Conservation (phyloP, 192 early-diverging fungal genomes). For the Spizellomyces punctatus region DNA sequence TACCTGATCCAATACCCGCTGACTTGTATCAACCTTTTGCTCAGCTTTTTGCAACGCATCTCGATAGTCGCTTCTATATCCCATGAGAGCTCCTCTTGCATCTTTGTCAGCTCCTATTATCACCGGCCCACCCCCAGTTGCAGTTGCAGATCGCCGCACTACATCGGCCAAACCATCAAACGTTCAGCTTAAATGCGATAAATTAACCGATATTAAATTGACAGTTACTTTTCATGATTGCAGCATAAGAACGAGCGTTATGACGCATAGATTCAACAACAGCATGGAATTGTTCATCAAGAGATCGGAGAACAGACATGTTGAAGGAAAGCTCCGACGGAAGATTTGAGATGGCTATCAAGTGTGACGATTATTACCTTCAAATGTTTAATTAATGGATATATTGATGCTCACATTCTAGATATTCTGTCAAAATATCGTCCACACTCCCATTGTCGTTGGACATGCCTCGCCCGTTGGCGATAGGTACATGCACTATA, state of each 20-base stretch:
- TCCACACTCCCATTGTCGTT: constrained; percentile 2
- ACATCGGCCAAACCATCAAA: not conserved
- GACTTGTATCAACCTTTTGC: constrained; percentile 21
- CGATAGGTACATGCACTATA: too few species aligned
- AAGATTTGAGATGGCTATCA: constrained; percentile 27
- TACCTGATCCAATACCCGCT: constrained; percentile 25
- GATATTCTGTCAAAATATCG: constrained; percentile 28
- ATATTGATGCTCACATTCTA: constrained; percentile 25
- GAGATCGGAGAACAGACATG: constrained; percentile 22
- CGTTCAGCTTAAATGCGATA: not conserved
- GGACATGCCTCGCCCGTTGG: not conserved
- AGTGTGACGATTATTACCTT: not conserved
- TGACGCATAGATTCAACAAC: constrained; percentile 30
- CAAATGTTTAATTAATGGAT: not conserved
- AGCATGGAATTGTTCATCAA: constrained; percentile 23
- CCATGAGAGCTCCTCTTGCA: constrained; percentile 24
- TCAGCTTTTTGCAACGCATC: constrained; percentile 9
- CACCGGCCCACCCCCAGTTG: constrained; percentile 4
- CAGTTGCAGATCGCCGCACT: not conserved
- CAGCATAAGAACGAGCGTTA: constrained; percentile 27
- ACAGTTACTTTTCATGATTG: constrained; percentile 23
- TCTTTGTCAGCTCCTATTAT: constrained; percentile 24
- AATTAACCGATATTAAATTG: not conserved
- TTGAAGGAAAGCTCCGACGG: constrained; percentile 31
- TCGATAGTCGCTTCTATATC: constrained; percentile 26